phyloP scores from a whole-genome alignment of 2,329 filamentous ascomycete genomes.

The Diaporthe ampelina region DNA sequence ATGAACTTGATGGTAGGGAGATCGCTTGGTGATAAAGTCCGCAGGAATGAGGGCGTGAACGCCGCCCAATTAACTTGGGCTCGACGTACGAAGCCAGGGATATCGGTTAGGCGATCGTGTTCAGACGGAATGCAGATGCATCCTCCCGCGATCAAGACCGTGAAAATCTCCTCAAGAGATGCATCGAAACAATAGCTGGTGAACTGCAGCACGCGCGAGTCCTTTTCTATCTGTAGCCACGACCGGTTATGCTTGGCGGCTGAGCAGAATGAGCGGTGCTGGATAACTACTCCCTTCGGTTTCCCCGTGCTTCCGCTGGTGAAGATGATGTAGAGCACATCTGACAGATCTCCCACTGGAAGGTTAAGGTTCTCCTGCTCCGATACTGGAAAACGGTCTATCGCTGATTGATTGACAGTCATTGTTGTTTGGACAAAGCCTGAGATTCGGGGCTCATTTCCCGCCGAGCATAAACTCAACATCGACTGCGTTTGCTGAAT shows the following conservation, averaged over 20 bases:
- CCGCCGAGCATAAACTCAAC: not conserved
- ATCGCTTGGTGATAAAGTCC: not conserved
- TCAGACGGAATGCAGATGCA: conserved; percentile 11
- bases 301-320: conserved; percentile 12
- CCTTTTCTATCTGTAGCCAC: not conserved
- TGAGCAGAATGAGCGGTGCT: conserved; percentile 1
- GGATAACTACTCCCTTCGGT: conserved; percentile 1
- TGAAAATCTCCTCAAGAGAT: not conserved
- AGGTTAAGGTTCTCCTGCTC: too few relatives aligned
- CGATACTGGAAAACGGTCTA: not conserved
- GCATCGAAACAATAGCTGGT: conserved; percentile 17
- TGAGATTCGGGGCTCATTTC: not conserved
- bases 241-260: not conserved
- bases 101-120: not conserved
- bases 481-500: not conserved
- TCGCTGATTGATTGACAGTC: not conserved
- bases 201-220: conserved; percentile 1
- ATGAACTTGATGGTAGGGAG: not conserved
- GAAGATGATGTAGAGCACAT: conserved; percentile 3
- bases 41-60: not conserved
- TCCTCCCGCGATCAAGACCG: not conserved
- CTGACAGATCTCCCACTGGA: not conserved
- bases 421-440: not conserved
- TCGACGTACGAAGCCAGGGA: not conserved
- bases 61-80: not conserved